phyloP scores from a whole-genome alignment of 176 grass and related monocot genomes.

The Oryza officinalis region DNA sequence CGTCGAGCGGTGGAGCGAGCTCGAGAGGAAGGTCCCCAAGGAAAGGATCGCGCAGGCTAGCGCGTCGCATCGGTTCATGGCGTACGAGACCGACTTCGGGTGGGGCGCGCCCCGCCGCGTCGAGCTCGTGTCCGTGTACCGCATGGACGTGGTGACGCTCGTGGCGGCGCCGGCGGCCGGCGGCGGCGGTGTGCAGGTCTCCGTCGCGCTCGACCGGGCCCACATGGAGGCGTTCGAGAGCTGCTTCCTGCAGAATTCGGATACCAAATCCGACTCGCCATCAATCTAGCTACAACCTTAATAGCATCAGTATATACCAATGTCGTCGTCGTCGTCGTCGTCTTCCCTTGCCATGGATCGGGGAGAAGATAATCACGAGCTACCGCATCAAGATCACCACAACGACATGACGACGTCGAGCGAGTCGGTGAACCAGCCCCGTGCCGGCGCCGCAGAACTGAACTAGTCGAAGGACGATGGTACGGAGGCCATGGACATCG shows the following conservation, averaged over 20 bases:
- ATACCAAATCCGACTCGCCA: neutral
- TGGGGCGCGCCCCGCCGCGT: constrained; percentile 38
- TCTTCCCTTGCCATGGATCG: no score
- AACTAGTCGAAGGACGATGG: neutral
- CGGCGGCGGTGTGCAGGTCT: constrained; percentile 32
- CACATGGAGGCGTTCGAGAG: neutral
- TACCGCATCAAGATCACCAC: no score
- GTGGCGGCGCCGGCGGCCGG: neutral
- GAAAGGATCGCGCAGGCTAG: neutral
- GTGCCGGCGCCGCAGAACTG: no score
- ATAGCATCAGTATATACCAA: neutral
- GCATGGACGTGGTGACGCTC: neutral
- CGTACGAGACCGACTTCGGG: constrained; percentile 46
- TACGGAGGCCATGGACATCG: neutral
- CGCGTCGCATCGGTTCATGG: constrained; percentile 41
- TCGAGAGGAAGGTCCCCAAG: no score
- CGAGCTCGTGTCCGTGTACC: constrained; percentile 33
- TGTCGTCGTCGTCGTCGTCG: no score
- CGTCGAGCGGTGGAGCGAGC: neutral
- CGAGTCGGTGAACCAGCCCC: no score
- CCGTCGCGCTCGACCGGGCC: neutral
- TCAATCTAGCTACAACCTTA: neutral
- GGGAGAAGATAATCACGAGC: no score
- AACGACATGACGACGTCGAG: neutral
- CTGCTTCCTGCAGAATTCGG: neutral